A percentile compares a stretch with the other conserved stretches of the same genome.
phyloP scores from a whole-genome alignment of 208 protist species.

The Phytomonas sp. region DNA sequence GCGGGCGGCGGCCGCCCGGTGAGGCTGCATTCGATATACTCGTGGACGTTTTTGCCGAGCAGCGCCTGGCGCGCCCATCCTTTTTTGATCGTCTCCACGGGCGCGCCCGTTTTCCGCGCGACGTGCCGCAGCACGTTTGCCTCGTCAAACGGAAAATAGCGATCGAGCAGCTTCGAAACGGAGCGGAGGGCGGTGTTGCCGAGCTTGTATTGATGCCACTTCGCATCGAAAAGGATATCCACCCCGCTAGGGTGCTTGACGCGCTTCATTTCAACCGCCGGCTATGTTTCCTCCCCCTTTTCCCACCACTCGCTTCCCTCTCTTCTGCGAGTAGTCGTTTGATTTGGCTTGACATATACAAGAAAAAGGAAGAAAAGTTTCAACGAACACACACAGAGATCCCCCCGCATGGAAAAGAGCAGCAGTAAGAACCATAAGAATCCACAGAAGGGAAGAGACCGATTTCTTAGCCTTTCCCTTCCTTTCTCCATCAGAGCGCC shows the following conservation, averaged over 20 bases:
- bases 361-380: conserved; percentile 12
- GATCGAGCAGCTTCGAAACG: conserved; percentile 79
- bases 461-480: not conserved
- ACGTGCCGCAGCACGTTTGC: conserved; percentile 50
- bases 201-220: conserved; percentile 82
- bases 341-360: too few species aligned
- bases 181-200: conserved; percentile 46
- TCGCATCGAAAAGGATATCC: conserved; percentile 57
- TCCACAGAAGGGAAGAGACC: not conserved
- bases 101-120: conserved; percentile 57
- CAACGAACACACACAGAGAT: conserved; percentile 5
- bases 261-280: conserved; percentile 12
- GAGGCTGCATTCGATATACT: conserved; percentile 74
- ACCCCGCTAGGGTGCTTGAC: conserved; percentile 61
- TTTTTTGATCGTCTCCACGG: conserved; percentile 41
- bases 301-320: too few species aligned
- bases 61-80: conserved; percentile 67
- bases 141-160: conserved; percentile 83
- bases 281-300: too few species aligned
- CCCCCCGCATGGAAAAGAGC: not conserved
- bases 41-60: conserved; percentile 86
- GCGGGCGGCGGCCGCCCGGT: conserved; percentile 55
- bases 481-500: too few species aligned
- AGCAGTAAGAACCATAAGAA: not conserved
- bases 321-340: too few species aligned